Conservation (phyloP, 352 stramenopile genomes). For the Bremia lactucae region DNA sequence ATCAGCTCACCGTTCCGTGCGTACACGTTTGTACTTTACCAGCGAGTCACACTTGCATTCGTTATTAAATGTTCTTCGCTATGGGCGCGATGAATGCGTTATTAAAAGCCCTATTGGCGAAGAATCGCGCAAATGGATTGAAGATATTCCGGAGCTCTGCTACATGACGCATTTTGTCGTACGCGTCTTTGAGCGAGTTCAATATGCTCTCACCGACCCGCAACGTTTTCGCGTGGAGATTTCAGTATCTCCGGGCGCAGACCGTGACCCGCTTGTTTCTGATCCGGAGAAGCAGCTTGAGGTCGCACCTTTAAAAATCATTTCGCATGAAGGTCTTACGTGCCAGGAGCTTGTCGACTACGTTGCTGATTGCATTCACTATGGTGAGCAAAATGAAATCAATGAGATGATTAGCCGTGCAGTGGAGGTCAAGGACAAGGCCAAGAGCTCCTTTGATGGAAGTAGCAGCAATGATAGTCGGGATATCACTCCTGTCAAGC, state of each 20-base stretch:
- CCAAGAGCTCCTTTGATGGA: constrained; percentile 10
- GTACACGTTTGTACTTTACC: constrained; percentile 99
- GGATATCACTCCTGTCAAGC: constrained; percentile 33
- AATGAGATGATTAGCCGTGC: constrained; percentile 20
- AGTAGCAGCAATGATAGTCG: constrained; percentile 18
- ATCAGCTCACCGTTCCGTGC: constrained; percentile 92
- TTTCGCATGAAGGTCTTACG: constrained; percentile 69
- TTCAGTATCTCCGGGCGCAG: constrained; percentile 70
- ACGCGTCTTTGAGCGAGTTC: constrained; percentile 93
- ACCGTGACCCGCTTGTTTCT: constrained; percentile 54
- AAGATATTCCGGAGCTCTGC: constrained; percentile 92
- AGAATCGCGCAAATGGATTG: constrained; percentile 76
- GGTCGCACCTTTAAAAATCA: constrained; percentile 71
- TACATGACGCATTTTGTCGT: constrained; percentile 99
- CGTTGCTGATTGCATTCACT: constrained; percentile 62
- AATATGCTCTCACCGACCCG: constrained; percentile 50
- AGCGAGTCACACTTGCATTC: constrained; percentile 98
- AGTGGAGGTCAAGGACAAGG: constrained; percentile 19
- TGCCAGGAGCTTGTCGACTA: constrained; percentile 84
- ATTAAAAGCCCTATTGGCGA: constrained; percentile 48
- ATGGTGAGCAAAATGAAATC: constrained; percentile 52
- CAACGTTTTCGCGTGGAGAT: constrained; percentile 80
- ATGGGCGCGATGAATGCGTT: constrained; percentile 49
- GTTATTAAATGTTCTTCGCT: constrained; percentile 96
- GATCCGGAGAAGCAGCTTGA: constrained; percentile 51